Evolutionary conservation across 2,329 filamentous ascomycete genomes (phyloP).

Genomic region (Chaetomium strumarium): DNA sequence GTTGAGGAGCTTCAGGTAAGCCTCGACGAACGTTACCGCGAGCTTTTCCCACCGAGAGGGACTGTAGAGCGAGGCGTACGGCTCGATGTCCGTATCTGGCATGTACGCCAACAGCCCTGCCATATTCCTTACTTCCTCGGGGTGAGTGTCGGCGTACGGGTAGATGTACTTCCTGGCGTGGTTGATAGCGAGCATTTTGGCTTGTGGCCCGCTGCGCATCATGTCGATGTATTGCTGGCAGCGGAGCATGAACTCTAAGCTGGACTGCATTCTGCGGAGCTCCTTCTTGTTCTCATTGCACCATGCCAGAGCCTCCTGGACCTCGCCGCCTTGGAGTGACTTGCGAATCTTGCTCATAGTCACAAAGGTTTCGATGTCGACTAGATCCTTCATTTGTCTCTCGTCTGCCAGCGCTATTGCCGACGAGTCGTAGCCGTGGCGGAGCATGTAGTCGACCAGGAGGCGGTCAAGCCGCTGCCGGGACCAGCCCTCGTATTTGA

Average conservation of each 20-base stretch:
- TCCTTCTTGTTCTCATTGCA: conserved; percentile 91
- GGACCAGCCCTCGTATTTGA: conserved; percentile 90
- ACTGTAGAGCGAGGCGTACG: conserved; percentile 49
- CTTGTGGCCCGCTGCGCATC: conserved; percentile 58
- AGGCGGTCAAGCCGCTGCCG: conserved; percentile 74
- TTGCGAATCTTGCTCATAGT: conserved; percentile 73
- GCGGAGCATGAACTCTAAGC: conserved; percentile 86
- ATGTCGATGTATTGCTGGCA: conserved; percentile 95
- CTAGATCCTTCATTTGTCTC: conserved; percentile 70
- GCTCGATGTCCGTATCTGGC: conserved; percentile 45
- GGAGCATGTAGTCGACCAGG: conserved; percentile 85
- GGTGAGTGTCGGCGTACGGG: conserved; percentile 62
- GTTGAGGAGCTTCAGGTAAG: conserved; percentile 79
- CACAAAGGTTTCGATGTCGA: conserved; percentile 84
- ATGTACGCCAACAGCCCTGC: conserved; percentile 70
- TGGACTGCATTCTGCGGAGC: conserved; percentile 80
- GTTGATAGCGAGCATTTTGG: conserved; percentile 63
- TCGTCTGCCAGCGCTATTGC: conserved; percentile 69
- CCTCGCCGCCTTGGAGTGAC: conserved; percentile 63
- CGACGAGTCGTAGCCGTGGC: conserved; percentile 74
- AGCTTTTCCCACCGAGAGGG: conserved; percentile 67
- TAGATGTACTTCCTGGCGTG: conserved; percentile 80
- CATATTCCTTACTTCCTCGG: conserved; percentile 63
- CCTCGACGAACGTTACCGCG: conserved; percentile 72
- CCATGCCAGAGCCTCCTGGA: conserved; percentile 79